phyloP scores from a whole-genome alignment of 768 basidiomycete genomes.

The Termitomyces heimii region DNA sequence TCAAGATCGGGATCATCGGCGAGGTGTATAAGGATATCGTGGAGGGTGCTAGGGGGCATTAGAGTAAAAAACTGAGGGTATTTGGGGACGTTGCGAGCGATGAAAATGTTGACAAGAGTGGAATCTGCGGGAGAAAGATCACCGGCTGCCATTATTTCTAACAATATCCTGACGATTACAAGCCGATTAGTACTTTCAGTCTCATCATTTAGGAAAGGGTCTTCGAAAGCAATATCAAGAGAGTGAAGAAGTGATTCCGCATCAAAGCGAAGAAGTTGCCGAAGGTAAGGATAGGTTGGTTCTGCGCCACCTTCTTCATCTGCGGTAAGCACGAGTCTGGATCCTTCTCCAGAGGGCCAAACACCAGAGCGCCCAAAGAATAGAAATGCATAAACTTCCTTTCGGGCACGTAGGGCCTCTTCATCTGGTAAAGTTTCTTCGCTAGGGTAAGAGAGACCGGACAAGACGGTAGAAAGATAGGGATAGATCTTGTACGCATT shows the following conservation, averaged over 20 bases:
- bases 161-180: slow-evolving; percentile 74
- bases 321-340: slow-evolving; percentile 67
- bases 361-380: slow-evolving; percentile 75
- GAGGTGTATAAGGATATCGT: slow-evolving; percentile 72
- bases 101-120: slow-evolving; percentile 91
- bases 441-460: slow-evolving; percentile 84
- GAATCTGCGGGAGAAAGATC: slow-evolving; percentile 54
- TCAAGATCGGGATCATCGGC: slow-evolving; percentile 67
- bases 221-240: slow-evolving; percentile 93
- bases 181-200: slow-evolving; percentile 64
- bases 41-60: slow-evolving; percentile 61
- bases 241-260: slow-evolving; percentile 92
- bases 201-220: slow-evolving; percentile 82
- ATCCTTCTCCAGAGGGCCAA: slow-evolving; percentile 73
- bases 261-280: slow-evolving; percentile 80
- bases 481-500: slow-evolving; percentile 91
- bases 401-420: slow-evolving; percentile 65
- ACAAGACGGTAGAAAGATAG: slow-evolving; percentile 75
- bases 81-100: slow-evolving; percentile 94
- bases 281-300: slow-evolving; percentile 86
- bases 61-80: slow-evolving; percentile 78
- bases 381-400: slow-evolving; percentile 72
- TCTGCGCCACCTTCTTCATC: slow-evolving; percentile 71
- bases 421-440: slow-evolving; percentile 61
- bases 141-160: slow-evolving; percentile 64